Conservation (phyloP, 139 green algal species). For the Chlamydomonas eustigma region DNA sequence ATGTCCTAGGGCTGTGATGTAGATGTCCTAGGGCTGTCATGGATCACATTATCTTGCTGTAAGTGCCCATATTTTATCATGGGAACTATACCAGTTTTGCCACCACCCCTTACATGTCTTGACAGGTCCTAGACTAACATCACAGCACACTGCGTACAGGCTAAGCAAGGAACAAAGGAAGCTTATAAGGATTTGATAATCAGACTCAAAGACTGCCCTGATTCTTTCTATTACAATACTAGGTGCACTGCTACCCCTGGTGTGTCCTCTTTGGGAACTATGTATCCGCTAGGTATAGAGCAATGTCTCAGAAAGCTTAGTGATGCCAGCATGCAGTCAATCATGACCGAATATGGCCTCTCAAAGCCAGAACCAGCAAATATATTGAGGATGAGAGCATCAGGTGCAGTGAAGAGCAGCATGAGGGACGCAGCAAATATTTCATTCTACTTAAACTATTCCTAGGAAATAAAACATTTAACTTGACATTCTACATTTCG, state of each 20-base stretch:
- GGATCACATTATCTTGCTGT: too few species aligned
- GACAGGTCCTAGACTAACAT: neutral
- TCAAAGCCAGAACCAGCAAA: neutral
- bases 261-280: neutral
- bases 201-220: neutral
- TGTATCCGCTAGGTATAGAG: neutral
- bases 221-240: neutral
- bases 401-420: neutral
- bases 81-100: too few species aligned
- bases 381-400: neutral
- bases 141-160: too few species aligned
- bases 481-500: neutral
- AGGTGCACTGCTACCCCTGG: neutral
- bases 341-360: conserved; percentile 3
- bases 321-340: neutral
- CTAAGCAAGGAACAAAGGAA: too few species aligned
- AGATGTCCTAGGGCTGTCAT: too few species aligned
- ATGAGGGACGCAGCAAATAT: neutral
- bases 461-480: neutral
- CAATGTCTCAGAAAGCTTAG: neutral
- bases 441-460: neutral
- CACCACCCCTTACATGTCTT: neutral
- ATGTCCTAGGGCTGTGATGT: too few species aligned
- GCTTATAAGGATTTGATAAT: neutral
- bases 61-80: too few species aligned